phyloP scores from a whole-genome alignment of 2,329 filamentous ascomycete species.

The Colletotrichum navitas region DNA sequence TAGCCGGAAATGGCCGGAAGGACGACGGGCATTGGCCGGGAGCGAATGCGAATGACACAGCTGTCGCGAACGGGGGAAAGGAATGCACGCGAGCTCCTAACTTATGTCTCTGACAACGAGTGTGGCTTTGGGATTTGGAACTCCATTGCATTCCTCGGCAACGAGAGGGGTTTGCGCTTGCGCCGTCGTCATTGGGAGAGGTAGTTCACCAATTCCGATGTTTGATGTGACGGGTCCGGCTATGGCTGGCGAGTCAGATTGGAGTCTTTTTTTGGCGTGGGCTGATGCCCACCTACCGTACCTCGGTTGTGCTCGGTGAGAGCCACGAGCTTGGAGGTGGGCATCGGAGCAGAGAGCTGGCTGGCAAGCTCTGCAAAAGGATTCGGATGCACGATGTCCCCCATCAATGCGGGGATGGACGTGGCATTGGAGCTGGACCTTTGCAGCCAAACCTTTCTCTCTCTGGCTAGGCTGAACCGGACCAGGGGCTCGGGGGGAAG shows the following conservation, averaged over 20 bases:
- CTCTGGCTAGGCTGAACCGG: conserved; percentile 8
- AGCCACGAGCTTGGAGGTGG: conserved; percentile 1
- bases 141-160: conserved; percentile 1
- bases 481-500: conserved; percentile 36
- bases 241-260: conserved; percentile 36
- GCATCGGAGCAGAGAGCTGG: conserved; percentile 8
- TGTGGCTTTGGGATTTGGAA: conserved; percentile 5
- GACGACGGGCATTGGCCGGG: neutral
- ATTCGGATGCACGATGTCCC: conserved; percentile 26
- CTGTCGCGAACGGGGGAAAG: neutral
- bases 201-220: conserved; percentile 2
- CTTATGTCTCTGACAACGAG: conserved; percentile 4
- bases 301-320: conserved; percentile 41
- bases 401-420: conserved; percentile 34
- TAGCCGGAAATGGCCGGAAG: conserved; percentile 8
- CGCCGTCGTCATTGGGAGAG: conserved; percentile 18
- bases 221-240: conserved; percentile 28
- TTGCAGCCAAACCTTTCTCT: conserved; percentile 2
- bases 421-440: neutral
- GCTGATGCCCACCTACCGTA: conserved; percentile 35
- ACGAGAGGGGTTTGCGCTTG: conserved; percentile 1
- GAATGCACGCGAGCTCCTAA: too few species aligned
- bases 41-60: conserved; percentile 10
- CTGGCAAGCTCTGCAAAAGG: conserved; percentile 7
- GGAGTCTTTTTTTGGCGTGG: conserved; percentile 11